Conservation (phyloP, 2,329 filamentous ascomycete species). For the Verticillium alfalfae region DNA sequence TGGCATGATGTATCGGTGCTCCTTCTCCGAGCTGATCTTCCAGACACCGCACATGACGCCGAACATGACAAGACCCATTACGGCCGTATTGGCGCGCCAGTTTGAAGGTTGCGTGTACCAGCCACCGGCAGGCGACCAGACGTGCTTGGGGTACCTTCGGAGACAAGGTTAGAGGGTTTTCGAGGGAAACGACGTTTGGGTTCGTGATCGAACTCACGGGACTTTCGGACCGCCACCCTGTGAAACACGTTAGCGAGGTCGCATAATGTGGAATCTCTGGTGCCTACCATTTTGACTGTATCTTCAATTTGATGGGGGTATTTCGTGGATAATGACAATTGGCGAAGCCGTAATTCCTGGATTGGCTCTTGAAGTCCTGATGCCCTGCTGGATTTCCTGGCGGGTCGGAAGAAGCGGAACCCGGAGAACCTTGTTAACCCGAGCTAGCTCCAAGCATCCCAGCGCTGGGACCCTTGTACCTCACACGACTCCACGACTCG, state of each 20-base stretch:
- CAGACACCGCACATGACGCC: constrained; percentile 65
- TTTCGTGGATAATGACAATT: constrained; percentile 13
- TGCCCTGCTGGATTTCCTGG: background rate
- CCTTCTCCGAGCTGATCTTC: constrained; percentile 68
- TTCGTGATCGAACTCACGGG: constrained; percentile 38
- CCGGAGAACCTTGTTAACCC: background rate
- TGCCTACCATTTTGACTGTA: constrained; percentile 51
- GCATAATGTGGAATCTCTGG: background rate
- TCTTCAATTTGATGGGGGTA: constrained; percentile 24
- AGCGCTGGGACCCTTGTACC: background rate
- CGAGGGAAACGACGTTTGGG: constrained; percentile 10
- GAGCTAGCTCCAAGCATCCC: background rate
- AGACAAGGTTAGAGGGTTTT: constrained; percentile 11
- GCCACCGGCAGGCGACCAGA: constrained; percentile 97
- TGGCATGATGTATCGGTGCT: constrained; percentile 70
- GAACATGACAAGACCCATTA: constrained; percentile 63
- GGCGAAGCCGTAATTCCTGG: constrained; percentile 5
- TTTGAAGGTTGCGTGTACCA: constrained; percentile 95
- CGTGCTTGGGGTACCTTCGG: constrained; percentile 88
- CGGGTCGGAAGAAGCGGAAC: constrained; percentile 9
- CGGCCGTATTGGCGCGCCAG: constrained; percentile 87
- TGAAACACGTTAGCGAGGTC: constrained; percentile 30
- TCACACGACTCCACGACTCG: constrained; percentile 31
- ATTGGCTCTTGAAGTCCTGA: background rate
- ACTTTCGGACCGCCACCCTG: constrained; percentile 71